These are phyloP conservation scores for Penicillium sp. DNA, from an alignment of 2,329 filamentous ascomycete species.

Conservation along the genomic window DNA sequence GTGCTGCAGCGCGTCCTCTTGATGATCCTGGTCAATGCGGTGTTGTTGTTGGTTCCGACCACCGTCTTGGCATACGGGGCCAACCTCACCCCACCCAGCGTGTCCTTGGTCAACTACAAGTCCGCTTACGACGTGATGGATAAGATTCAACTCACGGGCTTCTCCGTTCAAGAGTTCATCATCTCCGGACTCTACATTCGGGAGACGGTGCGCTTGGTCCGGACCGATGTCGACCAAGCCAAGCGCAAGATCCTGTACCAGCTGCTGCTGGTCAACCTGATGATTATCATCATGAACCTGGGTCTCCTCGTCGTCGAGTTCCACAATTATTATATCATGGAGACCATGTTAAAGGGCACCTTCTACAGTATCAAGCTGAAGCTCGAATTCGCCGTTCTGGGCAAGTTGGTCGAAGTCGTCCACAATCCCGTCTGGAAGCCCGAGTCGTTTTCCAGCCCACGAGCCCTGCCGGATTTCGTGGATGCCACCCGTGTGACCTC, in stretches of 20 bases:
- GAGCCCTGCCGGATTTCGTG: constrained; percentile 40
- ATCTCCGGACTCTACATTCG: constrained; percentile 51
- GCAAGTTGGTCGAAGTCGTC: constrained; percentile 41
- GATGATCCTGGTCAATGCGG: constrained; percentile 44
- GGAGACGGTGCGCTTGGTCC: constrained; percentile 49
- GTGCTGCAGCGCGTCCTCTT: constrained; percentile 37
- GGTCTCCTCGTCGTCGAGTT: constrained; percentile 41
- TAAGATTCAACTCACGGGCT: constrained; percentile 52
- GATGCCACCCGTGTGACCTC: constrained; percentile 40
- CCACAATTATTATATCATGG: constrained; percentile 41
- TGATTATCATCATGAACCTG: constrained; percentile 44
- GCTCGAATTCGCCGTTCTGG: constrained; percentile 46
- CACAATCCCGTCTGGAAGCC: constrained; percentile 35
- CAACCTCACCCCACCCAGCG: constrained; percentile 26
- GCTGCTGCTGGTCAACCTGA: constrained; percentile 44
- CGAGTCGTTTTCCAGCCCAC: constrained; percentile 25
- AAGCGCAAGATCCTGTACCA: constrained; percentile 46
- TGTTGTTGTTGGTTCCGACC: constrained; percentile 42
- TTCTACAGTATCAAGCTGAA: constrained; percentile 47
- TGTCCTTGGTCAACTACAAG: constrained; percentile 19
- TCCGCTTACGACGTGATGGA: constrained; percentile 45
- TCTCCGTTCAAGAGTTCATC: constrained; percentile 52
- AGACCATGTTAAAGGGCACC: constrained; percentile 43
- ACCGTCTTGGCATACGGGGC: constrained; percentile 42
- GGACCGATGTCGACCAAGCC: constrained; percentile 38